Evolutionary conservation across 352 stramenopile species (phyloP).

Genomic region (Labyrinthula sp.): DNA sequence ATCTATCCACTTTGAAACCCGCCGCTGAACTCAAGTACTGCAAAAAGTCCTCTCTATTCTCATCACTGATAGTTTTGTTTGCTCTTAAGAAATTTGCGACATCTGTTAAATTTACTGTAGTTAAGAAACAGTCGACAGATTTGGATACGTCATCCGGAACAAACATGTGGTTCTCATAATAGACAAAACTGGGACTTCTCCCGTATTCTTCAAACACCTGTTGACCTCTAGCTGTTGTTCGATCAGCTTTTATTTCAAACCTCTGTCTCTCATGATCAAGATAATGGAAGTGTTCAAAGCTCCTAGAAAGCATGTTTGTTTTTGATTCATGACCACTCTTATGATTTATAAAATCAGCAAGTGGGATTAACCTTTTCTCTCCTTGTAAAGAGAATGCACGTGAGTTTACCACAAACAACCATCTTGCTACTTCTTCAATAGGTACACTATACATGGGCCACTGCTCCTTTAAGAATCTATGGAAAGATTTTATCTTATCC

Average conservation of each 20-base stretch:
- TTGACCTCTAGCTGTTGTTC: constrained; percentile 24
- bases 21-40: too few relatives aligned
- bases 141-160: constrained; percentile 56
- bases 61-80: too few relatives aligned
- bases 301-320: constrained; percentile 28
- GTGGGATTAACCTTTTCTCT: constrained; percentile 50
- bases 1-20: too few relatives aligned
- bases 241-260: constrained; percentile 45
- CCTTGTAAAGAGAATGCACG: constrained; percentile 52
- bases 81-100: too few relatives aligned
- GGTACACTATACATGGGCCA: too few relatives aligned
- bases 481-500: too few relatives aligned
- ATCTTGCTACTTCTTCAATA: too few relatives aligned
- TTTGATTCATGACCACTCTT: constrained; percentile 26
- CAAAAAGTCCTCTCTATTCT: too few relatives aligned
- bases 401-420: constrained; percentile 47
- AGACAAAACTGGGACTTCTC: constrained; percentile 62
- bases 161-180: constrained; percentile 67
- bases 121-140: constrained; percentile 55
- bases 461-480: too few relatives aligned
- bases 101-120: constrained; percentile 31
- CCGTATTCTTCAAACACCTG: constrained; percentile 81
- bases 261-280: constrained; percentile 28
- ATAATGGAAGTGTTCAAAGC: too few relatives aligned
- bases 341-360: constrained; percentile 50